These are phyloP conservation scores for Aspergillus novofumigatus DNA, from an alignment of 2,329 filamentous ascomycete genomes.

Conservation along the genomic window DNA sequence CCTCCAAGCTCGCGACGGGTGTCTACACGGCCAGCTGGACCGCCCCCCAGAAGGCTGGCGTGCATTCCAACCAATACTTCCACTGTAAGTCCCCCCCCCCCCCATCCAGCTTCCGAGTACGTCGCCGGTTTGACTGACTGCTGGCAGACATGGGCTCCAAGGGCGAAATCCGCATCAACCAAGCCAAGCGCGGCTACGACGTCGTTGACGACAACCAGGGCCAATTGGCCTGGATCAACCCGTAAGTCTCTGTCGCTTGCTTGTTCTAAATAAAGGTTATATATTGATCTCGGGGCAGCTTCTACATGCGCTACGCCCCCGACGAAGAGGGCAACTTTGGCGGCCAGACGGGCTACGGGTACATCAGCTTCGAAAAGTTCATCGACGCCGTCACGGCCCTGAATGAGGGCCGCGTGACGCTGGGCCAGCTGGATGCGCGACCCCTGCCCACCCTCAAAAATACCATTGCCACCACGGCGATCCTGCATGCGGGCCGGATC, in stretches of 20 bases:
- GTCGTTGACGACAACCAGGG: slow-evolving; percentile 74
- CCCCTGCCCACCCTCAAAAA: slow-evolving; percentile 82
- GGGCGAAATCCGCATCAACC: slow-evolving; percentile 85
- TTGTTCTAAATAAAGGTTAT: neutral
- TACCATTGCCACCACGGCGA: slow-evolving; percentile 86
- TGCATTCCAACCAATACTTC: slow-evolving; percentile 97
- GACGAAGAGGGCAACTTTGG: slow-evolving; percentile 94
- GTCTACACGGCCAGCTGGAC: slow-evolving; percentile 96
- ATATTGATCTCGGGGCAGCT: slow-evolving; percentile 38
- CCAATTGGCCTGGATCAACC: slow-evolving; percentile 78
- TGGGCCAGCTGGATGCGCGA: slow-evolving; percentile 73
- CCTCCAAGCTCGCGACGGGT: slow-evolving; percentile 70
- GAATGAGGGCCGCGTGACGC: slow-evolving; percentile 67
- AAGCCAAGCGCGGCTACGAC: slow-evolving; percentile 91
- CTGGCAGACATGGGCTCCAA: slow-evolving; percentile 64
- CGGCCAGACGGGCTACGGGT: slow-evolving; percentile 87
- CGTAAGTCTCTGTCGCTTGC: slow-evolving; percentile 42
- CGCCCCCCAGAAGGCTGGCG: slow-evolving; percentile 83
- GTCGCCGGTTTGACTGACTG: neutral
- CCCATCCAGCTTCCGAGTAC: neutral
- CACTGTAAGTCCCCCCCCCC: slow-evolving; percentile 53
- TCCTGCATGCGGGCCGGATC: slow-evolving; percentile 78
- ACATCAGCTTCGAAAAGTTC: slow-evolving; percentile 94
- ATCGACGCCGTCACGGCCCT: slow-evolving; percentile 78
- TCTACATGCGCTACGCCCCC: slow-evolving; percentile 91